Evolutionary conservation across 306 rosid species (phyloP).

Genomic region (Trichosanthes truncata): DNA sequence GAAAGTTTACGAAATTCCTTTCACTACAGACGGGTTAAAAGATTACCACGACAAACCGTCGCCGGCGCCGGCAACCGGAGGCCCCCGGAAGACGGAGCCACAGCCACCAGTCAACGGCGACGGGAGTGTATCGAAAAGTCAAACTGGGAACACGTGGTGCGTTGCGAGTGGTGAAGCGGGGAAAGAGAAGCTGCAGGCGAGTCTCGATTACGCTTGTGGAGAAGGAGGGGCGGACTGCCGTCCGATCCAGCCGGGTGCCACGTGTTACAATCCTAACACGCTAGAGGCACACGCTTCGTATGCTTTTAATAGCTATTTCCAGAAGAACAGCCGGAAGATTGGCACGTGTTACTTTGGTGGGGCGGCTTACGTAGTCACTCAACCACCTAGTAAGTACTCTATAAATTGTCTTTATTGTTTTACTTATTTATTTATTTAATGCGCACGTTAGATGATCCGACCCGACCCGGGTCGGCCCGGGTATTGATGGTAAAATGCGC

Average conservation of each 20-base stretch:
- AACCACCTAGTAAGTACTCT: conserved; percentile 70
- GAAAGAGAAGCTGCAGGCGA: conserved; percentile 53
- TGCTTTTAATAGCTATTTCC: conserved; percentile 88
- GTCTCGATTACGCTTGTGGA: conserved; percentile 86
- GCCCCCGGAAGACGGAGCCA: conserved; percentile 2
- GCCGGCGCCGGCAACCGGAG: conserved; percentile 21
- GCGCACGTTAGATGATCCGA: conserved; percentile 17
- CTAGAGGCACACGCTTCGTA: conserved; percentile 71
- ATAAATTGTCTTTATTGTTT: neutral
- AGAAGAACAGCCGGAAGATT: conserved; percentile 54
- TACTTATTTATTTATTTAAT: no score
- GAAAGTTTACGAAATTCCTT: conserved; percentile 65
- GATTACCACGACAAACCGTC: conserved; percentile 29
- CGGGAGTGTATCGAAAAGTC: conserved; percentile 63
- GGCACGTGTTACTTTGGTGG: conserved; percentile 93
- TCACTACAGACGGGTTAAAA: conserved; percentile 45
- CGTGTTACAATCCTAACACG: conserved; percentile 78
- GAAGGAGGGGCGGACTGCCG: conserved; percentile 93
- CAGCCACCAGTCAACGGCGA: conserved; percentile 32
- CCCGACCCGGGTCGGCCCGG: neutral
- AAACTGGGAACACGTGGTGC: conserved; percentile 71
- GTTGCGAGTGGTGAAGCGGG: conserved; percentile 68
- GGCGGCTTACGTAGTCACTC: conserved; percentile 86
- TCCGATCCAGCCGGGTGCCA: conserved; percentile 52
- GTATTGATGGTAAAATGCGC: conserved; percentile 14